Evolutionary conservation across 2,329 filamentous ascomycete species (phyloP).

Genomic region (Meredithiella fracta): DNA sequence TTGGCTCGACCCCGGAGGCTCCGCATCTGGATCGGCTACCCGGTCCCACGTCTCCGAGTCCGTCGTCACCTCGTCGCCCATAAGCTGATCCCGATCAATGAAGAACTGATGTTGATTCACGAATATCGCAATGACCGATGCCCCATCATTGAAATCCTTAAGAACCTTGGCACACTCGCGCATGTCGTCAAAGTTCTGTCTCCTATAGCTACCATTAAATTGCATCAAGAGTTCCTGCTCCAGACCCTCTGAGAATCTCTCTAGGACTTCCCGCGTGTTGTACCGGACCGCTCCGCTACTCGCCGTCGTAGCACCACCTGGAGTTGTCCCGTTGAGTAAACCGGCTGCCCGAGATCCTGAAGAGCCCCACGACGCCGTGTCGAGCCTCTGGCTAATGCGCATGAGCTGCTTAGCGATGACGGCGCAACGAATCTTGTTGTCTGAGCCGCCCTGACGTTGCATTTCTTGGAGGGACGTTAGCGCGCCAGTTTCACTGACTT

Average conservation of each 20-base stretch:
- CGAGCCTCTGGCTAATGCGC: constrained; percentile 82
- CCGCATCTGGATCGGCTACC: constrained; percentile 83
- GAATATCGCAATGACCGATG: constrained; percentile 87
- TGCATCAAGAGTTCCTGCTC: constrained; percentile 92
- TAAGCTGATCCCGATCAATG: constrained; percentile 83
- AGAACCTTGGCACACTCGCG: constrained; percentile 88
- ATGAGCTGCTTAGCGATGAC: constrained; percentile 86
- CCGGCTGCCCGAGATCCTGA: constrained; percentile 39
- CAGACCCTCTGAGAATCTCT: constrained; percentile 89
- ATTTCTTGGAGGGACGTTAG: constrained; percentile 80
- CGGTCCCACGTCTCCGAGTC: constrained; percentile 75
- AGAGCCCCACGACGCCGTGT: constrained; percentile 59
- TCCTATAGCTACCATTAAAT: constrained; percentile 91
- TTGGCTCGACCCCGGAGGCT: constrained; percentile 86
- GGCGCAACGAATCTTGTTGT: constrained; percentile 87
- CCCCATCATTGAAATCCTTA: constrained; percentile 87
- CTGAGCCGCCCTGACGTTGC: constrained; percentile 64
- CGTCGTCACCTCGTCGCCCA: constrained; percentile 65
- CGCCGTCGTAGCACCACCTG: constrained; percentile 21
- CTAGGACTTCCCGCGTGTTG: constrained; percentile 75
- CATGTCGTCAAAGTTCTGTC: constrained; percentile 96
- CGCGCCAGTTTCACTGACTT: constrained; percentile 79
- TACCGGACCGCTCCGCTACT: constrained; percentile 26
- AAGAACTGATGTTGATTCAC: constrained; percentile 99
- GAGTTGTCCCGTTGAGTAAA: constrained; percentile 29